These are phyloP conservation scores for Escovopsis sp. DNA, from an alignment of 2,329 filamentous ascomycete species.

Conservation along the genomic window DNA sequence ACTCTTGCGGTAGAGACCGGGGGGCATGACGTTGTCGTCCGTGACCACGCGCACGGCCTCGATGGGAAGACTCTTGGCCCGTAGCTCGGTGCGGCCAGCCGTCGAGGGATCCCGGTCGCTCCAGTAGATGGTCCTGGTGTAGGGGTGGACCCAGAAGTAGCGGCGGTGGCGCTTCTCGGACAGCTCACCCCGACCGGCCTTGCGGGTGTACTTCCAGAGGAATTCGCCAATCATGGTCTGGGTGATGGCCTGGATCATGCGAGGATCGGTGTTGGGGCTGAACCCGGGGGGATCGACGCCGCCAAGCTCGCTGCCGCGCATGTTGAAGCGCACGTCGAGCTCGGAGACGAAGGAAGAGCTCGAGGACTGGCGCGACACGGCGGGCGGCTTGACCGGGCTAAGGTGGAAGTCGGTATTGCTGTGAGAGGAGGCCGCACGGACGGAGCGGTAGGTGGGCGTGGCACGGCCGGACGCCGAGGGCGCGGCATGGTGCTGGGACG, in stretches of 20 bases:
- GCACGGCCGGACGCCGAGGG: slow-evolving; percentile 36
- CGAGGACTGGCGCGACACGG: slow-evolving; percentile 48
- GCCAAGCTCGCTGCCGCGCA: slow-evolving; percentile 40
- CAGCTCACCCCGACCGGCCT: slow-evolving; percentile 74
- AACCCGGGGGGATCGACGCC: slow-evolving; percentile 43
- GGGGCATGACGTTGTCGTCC: slow-evolving; percentile 90
- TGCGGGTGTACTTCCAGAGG: slow-evolving; percentile 97
- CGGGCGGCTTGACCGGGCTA: slow-evolving; percentile 23
- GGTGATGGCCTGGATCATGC: slow-evolving; percentile 98
- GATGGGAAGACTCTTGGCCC: slow-evolving; percentile 81
- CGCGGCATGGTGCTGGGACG: slow-evolving; percentile 25
- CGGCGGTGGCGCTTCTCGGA: slow-evolving; percentile 82
- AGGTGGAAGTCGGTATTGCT: slow-evolving; percentile 34
- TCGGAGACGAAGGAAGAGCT: slow-evolving; percentile 94
- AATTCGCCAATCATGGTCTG: slow-evolving; percentile 99
- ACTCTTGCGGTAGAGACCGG: slow-evolving; percentile 87
- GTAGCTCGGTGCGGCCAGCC: slow-evolving; percentile 61
- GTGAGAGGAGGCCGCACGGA: slow-evolving; percentile 31
- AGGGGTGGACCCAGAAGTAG: slow-evolving; percentile 99
- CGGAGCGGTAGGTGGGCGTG: slow-evolving; percentile 41
- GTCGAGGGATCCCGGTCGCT: slow-evolving; percentile 75
- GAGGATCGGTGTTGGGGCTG: slow-evolving; percentile 66
- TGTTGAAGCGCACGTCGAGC: slow-evolving; percentile 80
- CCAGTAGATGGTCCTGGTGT: slow-evolving; percentile 94
- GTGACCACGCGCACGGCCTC: slow-evolving; percentile 83